These are phyloP conservation scores for Yarrowia osloensis DNA, from an alignment of 805 yeast genomes.

Conservation along the genomic window DNA sequence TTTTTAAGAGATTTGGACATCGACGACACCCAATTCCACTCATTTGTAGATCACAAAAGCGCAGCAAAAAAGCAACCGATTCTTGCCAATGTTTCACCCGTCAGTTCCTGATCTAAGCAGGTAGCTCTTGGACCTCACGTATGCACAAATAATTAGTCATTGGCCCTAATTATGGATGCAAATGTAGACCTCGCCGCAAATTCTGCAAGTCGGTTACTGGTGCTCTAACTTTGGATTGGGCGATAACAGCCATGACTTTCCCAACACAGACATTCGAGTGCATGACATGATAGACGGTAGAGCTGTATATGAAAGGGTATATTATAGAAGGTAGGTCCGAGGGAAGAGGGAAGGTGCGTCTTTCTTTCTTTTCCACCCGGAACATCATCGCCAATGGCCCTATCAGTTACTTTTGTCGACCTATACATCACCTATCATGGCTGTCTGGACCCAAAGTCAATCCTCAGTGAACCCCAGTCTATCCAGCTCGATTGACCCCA, in stretches of 20 bases:
- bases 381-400: too few species aligned
- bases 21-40: not conserved
- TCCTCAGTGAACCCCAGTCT: not conserved
- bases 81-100: not conserved
- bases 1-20: too few species aligned
- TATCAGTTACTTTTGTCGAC: not conserved
- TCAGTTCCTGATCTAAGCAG: not conserved
- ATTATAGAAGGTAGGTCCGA: not conserved
- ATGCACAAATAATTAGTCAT: not conserved
- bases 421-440: too few species aligned
- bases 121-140: not conserved
- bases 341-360: not conserved
- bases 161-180: not conserved
- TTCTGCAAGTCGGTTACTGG: slow-evolving; percentile 18
- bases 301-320: not conserved
- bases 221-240: slow-evolving; percentile 19
- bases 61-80: not conserved
- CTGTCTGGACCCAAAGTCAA: not conserved
- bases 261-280: not conserved
- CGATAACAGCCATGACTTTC: slow-evolving; percentile 21
- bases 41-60: not conserved
- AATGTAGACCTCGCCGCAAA: not conserved
- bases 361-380: not conserved
- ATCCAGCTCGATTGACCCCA: not conserved
- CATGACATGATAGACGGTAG: slow-evolving; percentile 1